Evolutionary conservation across 2,329 filamentous ascomycete species (phyloP), one percentile per base, ranked within the genome.

Genomic region (Camillea tinctor): DNA sequence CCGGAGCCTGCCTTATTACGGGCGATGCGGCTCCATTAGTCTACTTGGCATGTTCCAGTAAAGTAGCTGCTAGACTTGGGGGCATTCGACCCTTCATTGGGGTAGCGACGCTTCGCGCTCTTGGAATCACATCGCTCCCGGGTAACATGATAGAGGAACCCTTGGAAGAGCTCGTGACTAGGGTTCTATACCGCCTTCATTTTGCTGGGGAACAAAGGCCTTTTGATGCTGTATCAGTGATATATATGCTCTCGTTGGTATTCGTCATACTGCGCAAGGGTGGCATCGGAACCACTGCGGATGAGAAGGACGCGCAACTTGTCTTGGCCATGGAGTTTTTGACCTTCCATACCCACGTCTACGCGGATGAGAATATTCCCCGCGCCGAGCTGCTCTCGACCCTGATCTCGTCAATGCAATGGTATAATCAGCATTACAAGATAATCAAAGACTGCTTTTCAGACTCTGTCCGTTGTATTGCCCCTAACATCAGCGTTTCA

Each of bases 151-250:
- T 88, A 63, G 82, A 90, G 64, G 95, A 98, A 72, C 86, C 90
- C n/a, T 80, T 98, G 8, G 91, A 92, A 58, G 87, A 89, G 59
- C 84, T 98, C 13, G 83, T 97, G 13, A 97, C 94, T 2, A 86
- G 95, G 74, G 87, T 98, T 1, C 80, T 99, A 4, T 98, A 98
- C 74, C 89, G 94, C 53, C 80, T 99, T 56, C 89, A 93, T 17
- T 97, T 97, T 73, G 85, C 93, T 44, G 90, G 91, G 56, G 95
- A 98, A 73, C 94, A 98, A 74, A 87, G 93, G n/a, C 93, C 94
- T 0, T 93, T 99, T 68, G 95, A 99, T 72, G 82, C 87, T 2
- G 89, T 95, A 3, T 94, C 94, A 1, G 80, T 98, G 22, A 92
- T 91, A 59, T 99, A 98, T 72, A 86, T 93, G 55, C 79, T 98